phyloP scores from a whole-genome alignment of 305 asterid genomes.

The Nicotiana rustica region DNA sequence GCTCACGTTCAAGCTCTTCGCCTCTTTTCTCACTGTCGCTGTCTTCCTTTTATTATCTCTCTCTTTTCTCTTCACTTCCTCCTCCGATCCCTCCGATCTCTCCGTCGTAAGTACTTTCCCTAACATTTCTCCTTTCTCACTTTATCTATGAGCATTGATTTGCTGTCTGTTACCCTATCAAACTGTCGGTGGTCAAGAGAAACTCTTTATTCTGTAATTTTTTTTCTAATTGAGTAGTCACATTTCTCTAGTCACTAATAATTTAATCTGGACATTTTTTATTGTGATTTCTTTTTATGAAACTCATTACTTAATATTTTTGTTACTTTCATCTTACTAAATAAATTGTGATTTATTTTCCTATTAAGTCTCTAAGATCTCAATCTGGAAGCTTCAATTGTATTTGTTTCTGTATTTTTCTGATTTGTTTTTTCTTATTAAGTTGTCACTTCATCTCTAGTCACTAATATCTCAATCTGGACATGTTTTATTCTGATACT shows the following conservation, averaged over 20 bases:
- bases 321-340: too few relatives aligned
- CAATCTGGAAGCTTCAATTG: too few relatives aligned
- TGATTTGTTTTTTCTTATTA: background rate
- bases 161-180: background rate
- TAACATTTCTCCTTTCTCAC: background rate
- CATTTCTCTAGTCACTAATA: too few relatives aligned
- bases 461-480: background rate
- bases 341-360: too few relatives aligned
- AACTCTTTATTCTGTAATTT: background rate
- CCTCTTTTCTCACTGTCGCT: slow-evolving; percentile 44
- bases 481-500: too few relatives aligned
- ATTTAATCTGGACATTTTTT: too few relatives aligned
- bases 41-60: slow-evolving; percentile 50
- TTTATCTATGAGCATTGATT: background rate
- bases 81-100: slow-evolving; percentile 57
- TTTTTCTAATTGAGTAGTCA: too few relatives aligned
- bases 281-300: too few relatives aligned
- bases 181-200: background rate
- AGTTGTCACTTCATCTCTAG: background rate
- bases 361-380: too few relatives aligned
- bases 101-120: slow-evolving; percentile 46
- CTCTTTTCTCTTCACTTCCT: slow-evolving; percentile 51
- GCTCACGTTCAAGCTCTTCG: slow-evolving; percentile 39
- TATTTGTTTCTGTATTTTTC: too few relatives aligned
- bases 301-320: too few relatives aligned